phyloP scores from a whole-genome alignment of 106 monocot species.

The Apostasia ramifera region DNA sequence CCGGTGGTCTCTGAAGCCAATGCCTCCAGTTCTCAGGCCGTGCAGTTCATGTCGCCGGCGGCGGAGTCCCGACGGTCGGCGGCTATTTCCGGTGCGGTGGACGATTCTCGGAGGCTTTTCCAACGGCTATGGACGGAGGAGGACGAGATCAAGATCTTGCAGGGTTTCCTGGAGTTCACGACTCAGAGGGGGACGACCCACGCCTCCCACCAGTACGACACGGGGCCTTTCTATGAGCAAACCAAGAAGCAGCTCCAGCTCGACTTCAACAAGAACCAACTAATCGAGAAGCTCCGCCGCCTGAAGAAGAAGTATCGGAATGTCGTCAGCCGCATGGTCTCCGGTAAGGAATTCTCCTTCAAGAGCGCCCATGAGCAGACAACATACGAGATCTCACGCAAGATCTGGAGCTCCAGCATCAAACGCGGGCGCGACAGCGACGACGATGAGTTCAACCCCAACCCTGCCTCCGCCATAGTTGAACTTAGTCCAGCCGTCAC shows the following conservation, averaged over 20 bases:
- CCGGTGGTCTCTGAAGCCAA: background rate
- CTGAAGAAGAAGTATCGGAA: constrained; percentile 97
- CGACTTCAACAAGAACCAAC: constrained; percentile 96
- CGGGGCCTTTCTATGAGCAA: constrained; percentile 97
- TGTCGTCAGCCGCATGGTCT: constrained; percentile 45
- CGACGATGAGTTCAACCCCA: constrained; percentile 20
- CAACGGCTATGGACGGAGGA: constrained; percentile 96
- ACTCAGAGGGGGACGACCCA: constrained; percentile 65
- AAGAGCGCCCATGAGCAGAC: constrained; percentile 74
- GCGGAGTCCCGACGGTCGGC: background rate
- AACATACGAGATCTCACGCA: constrained; percentile 71
- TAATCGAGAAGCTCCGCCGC: constrained; percentile 91
- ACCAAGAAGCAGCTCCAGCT: constrained; percentile 67
- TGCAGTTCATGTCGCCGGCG: background rate
- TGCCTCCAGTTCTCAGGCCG: constrained; percentile 2
- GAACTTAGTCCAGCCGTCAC: background rate
- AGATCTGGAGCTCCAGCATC: constrained; percentile 69
- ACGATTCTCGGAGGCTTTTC: constrained; percentile 74
- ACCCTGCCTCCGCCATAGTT: background rate
- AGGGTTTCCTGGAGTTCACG: constrained; percentile 85
- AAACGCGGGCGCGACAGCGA: constrained; percentile 32
- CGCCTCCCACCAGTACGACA: constrained; percentile 90
- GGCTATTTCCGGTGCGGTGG: constrained; percentile 5
- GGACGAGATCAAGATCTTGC: constrained; percentile 80
- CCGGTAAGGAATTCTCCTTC: constrained; percentile 50